Base-by-base conservation (phyloP, 495 filamentous ascomycete species). In the Xylaria curta region DNA sequence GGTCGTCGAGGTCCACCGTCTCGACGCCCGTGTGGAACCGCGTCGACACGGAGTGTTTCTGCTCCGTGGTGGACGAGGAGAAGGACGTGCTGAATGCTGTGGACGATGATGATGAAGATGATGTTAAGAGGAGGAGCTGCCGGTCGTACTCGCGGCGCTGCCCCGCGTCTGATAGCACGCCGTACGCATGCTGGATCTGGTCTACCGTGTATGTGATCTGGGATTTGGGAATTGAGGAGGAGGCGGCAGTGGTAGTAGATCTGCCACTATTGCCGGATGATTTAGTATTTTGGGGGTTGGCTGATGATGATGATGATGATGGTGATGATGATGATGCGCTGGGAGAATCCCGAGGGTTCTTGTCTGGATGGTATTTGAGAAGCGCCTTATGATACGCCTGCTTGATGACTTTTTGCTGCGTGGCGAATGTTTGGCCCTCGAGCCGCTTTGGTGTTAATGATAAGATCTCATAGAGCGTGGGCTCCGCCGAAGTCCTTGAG, bases 351-450 rank as follows among this genome's bases (percentile, higher is more conserved):
- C 38, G 47, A 46, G 42, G 80, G 77, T 73, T 69, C 78, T 97
- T 97, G 84, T 97, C 94, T 0, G 94, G 94, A 79, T 97, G 94
- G 80, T 97, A 84, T 60, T 82, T 84, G 7, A 97, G 86, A 12
- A 97, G 86, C 1, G 94, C 91, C 73, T 88, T 88, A 75, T 90
- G 91, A 80, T 97, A 97, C 40, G 93, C 93, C 68, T 83, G 81
- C 78, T 95, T 95, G 61, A 97, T 73, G 54, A 83, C 67, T 58
- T 76, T 77, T 54, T 76, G 74, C 72, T 77, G 75, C 36, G 71
- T 68, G 1, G 68, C 44, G 66, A 70, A 68, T 12, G 74, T 66
- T 40, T 77, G 72, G 36, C 74, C 73, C 54, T 75, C 73, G 17
- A 81, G 70, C n/a, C 75, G 72, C 33, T 81, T 71, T 21, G 75